phyloP scores from a whole-genome alignment of 2,329 filamentous ascomycete species.

The Colletotrichum karsti region DNA sequence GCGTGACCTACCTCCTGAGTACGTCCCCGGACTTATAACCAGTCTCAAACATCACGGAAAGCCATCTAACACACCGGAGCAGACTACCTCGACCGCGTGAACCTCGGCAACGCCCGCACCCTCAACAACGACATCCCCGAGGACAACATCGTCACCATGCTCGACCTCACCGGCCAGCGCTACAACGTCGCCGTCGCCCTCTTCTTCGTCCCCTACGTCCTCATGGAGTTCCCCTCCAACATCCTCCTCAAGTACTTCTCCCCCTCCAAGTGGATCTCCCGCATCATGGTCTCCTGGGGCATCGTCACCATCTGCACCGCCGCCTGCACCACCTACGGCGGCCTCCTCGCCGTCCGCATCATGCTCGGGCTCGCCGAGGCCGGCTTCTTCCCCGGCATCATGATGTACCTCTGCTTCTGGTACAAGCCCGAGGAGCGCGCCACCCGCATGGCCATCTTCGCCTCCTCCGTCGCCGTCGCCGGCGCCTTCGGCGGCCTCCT shows the following conservation, averaged over 20 bases:
- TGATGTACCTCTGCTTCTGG: conserved; percentile 70
- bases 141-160: conserved; percentile 40
- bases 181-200: conserved; percentile 41
- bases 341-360: conserved; percentile 56
- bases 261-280: conserved; percentile 41
- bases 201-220: conserved; percentile 39
- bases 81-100: conserved; percentile 41
- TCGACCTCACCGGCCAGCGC: conserved; percentile 40
- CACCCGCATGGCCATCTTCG: conserved; percentile 67
- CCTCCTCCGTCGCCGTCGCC: conserved; percentile 64
- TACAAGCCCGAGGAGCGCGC: conserved; percentile 68
- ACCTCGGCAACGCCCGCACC: conserved; percentile 42
- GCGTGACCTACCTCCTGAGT: conserved; percentile 40
- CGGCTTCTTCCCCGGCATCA: conserved; percentile 61
- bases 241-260: conserved; percentile 45
- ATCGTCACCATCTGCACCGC: conserved; percentile 58
- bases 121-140: conserved; percentile 43
- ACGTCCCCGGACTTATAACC: background rate
- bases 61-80: conserved; percentile 1
- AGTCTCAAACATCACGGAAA: background rate
- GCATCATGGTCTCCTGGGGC: conserved; percentile 56
- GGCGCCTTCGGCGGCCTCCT: conserved; percentile 70
- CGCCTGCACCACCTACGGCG: conserved; percentile 54
- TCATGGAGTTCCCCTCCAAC: conserved; percentile 43
- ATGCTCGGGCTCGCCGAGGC: conserved; percentile 61